Base-by-base conservation (phyloP, 306 rosid species). In the Rosa lucieae region DNA sequence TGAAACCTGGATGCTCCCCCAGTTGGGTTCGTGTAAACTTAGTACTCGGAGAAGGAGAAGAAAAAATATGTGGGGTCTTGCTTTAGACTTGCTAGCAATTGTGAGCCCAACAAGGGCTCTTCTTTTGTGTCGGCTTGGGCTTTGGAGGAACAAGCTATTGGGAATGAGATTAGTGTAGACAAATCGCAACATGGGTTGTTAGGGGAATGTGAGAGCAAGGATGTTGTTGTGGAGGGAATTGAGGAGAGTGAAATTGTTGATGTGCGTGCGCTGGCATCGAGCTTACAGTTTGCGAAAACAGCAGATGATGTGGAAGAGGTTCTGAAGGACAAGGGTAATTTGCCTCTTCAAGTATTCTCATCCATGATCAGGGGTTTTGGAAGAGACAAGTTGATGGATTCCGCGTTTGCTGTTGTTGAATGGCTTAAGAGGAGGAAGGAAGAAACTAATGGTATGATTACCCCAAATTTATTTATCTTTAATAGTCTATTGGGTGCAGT, bases 311-410 rank as follows among this genome's bases (percentile, higher is more conserved):
- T 93, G 59, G 98, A 88, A 37, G 89, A 84, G 82, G 79, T 95
- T 88, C 92, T 91, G n/a, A 86, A 84, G 89, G 97, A 84, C 48
- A 86, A 65, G 78, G 96, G 88, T 40, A 88, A 84, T 8, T 85
- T 93, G 86, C 99, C 98, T 65, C 96, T 83, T 84, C 89, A 90
- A 84, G 98, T 95, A 66, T 95, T 77, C 84, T 93, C 97, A 12
- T 85, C 99, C 40, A 63, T 93, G 74, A 86, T 95, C 40, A 85
- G 88, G 70, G 91, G 97, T 85, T 88, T 93, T 81, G 98, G 99
- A 46, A 90, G 79, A 77, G 97, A 91, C 52, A 91, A 89, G 88
- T 84, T 82, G 76, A 78, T 90, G 85, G 88, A 86, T 75, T 84
- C 96, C 10, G 99, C 96, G 3, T 58, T 90, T 79, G 83, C 92